Conservation (phyloP, 495 filamentous ascomycete species). For the Corynascus novoguineensis region DNA sequence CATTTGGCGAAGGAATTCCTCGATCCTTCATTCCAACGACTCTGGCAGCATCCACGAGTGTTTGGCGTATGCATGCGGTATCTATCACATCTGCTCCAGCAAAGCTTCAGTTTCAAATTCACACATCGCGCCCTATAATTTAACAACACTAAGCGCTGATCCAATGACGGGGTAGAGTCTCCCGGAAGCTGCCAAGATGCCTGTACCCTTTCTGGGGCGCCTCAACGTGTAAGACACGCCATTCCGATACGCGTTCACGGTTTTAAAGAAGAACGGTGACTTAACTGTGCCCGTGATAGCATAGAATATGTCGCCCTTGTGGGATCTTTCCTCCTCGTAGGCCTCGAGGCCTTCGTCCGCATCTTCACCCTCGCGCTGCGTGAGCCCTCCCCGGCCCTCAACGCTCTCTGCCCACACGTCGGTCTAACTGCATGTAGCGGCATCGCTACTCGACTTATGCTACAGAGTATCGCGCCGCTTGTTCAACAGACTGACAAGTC, state of each 20-base stretch:
- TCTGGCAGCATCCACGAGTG: no score
- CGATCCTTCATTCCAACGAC: no score
- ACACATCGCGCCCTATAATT: neutral
- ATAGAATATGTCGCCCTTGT: slow-evolving; percentile 82
- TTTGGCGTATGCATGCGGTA: no score
- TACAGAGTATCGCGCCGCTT: slow-evolving; percentile 74
- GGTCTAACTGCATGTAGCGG: slow-evolving; percentile 45
- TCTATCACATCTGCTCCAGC: no score
- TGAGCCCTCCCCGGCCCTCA: slow-evolving; percentile 42
- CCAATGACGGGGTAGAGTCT: slow-evolving; percentile 15
- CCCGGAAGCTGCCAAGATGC: slow-evolving; percentile 49
- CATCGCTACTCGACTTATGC: slow-evolving; percentile 71
- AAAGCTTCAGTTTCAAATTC: neutral
- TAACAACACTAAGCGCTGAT: neutral
- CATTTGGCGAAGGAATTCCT: neutral
- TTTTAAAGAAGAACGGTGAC: neutral
- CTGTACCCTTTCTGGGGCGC: slow-evolving; percentile 77
- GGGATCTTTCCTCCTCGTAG: slow-evolving; percentile 72
- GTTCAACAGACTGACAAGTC: slow-evolving; percentile 73
- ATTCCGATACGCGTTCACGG: neutral
- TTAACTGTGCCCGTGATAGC: slow-evolving; percentile 33
- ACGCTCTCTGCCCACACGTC: slow-evolving; percentile 14
- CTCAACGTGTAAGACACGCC: slow-evolving; percentile 56
- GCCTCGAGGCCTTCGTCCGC: slow-evolving; percentile 73
- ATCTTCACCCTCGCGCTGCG: slow-evolving; percentile 87